These are phyloP conservation scores for Mycena chlorophos DNA, from an alignment of 768 basidiomycete genomes.

Conservation along the genomic window DNA sequence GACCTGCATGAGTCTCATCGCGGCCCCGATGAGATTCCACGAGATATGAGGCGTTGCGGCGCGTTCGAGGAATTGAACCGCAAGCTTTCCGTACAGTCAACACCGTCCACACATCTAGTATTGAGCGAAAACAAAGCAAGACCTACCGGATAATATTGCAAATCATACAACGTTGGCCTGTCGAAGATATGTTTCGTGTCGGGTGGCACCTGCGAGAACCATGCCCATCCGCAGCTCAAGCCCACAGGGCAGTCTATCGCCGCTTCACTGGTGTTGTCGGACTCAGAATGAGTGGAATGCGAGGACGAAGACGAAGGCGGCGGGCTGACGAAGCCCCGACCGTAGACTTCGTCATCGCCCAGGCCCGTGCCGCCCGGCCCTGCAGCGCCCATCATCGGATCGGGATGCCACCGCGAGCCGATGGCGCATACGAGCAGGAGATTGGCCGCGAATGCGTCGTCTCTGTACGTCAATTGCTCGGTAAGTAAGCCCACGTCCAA, in stretches of 20 bases:
- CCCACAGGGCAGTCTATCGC: conserved; percentile 28
- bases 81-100: conserved; percentile 47
- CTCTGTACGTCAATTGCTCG: too few species aligned
- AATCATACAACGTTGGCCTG: conserved; percentile 66
- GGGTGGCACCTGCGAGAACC: conserved; percentile 66
- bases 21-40: conserved; percentile 65
- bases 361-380: neutral
- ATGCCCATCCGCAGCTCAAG: conserved; percentile 68
- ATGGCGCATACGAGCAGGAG: conserved; percentile 73
- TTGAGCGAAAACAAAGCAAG: too few species aligned
- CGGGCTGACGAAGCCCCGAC: neutral
- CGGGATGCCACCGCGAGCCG: conserved; percentile 57
- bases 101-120: neutral
- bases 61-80: conserved; percentile 52
- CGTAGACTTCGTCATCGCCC: too few species aligned
- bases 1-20: too few species aligned
- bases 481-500: neutral
- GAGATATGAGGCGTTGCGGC: conserved; percentile 59
- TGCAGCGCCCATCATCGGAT: conserved; percentile 52
- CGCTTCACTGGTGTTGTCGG: neutral
- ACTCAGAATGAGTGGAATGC: too few species aligned
- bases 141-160: conserved; percentile 66
- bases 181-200: conserved; percentile 61
- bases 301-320: too few species aligned
- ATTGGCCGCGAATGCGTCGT: conserved; percentile 54